phyloP scores from a whole-genome alignment of 352 stramenopile genomes.

The Blastocystis sp. region DNA sequence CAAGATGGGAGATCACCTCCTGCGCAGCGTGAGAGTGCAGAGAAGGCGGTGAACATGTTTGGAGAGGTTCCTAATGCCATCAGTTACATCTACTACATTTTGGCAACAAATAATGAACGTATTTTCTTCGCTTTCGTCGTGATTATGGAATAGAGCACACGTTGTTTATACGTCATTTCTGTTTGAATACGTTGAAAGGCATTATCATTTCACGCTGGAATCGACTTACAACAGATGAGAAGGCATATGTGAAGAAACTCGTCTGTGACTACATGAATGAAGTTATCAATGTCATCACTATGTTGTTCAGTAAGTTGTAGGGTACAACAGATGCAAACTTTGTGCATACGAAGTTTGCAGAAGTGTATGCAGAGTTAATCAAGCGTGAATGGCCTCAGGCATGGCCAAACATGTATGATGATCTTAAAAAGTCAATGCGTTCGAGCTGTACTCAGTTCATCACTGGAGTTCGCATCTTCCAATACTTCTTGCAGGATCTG shows the following conservation, averaged over 20 bases:
- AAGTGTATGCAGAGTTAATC: slow-evolving; percentile 45
- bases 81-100: slow-evolving; percentile 13
- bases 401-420: slow-evolving; percentile 21
- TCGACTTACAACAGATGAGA: neutral
- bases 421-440: slow-evolving; percentile 19
- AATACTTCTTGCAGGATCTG: slow-evolving; percentile 34
- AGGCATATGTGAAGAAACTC: neutral
- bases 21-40: slow-evolving; percentile 3
- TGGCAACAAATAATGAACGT: neutral
- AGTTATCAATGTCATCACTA: neutral
- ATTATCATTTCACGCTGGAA: slow-evolving; percentile 46
- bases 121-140: neutral
- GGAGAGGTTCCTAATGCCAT: slow-evolving; percentile 2
- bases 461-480: slow-evolving; percentile 36
- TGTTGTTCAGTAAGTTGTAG: neutral
- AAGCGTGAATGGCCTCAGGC: slow-evolving; percentile 46
- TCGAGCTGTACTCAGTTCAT: slow-evolving; percentile 23
- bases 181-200: slow-evolving; percentile 25
- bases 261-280: neutral
- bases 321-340: neutral
- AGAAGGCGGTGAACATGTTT: slow-evolving; percentile 5
- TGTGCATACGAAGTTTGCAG: slow-evolving; percentile 28
- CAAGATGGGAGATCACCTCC: neutral
- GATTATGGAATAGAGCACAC: slow-evolving; percentile 26
- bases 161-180: slow-evolving; percentile 12